Base-by-base conservation (phyloP, 495 filamentous ascomycete species). In the Penicillium herquei region DNA sequence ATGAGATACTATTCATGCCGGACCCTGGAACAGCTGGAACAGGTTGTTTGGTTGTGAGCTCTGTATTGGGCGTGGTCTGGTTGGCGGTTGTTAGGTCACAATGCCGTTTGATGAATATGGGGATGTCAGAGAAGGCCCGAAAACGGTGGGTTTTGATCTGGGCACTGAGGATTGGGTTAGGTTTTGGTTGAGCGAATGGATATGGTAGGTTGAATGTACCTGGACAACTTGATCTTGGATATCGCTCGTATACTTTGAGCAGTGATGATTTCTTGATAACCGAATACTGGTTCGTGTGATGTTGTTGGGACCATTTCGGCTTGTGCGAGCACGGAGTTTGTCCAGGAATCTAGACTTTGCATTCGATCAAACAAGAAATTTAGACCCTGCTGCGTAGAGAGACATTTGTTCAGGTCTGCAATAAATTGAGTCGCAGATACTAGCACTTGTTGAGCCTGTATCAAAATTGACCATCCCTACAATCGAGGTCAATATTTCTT, bases 101-200 rank as follows among this genome's bases (percentile, higher is more conserved):
- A 43, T 84, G 82, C 51, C 77, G 79, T 42, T 78, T 79, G 11
- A 79, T 74, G 65, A 84, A 86, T 12, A 86, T 74, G 8, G 83
- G 82, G 1, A 82, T 76, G 54, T 86, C 81, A 41, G 76, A 80
- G 63, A 86, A 86, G 34, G 83, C 83, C 59, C 76, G 71, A 57
- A 83, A 84, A 13, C 82, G 80, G 47, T 86, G 82, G 1, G 78
- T 68, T 61, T 84, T 86, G 52, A 86, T 84, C 65, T 82, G 74
- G 30, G 83, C 81, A 70, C 82, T 85, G 54, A 11, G 7, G 57
- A 52, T 18, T 51, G 8, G 12, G 32, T 14, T 46, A 4, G 18
- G 7, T 30, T 30, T 12, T 6, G 5, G 18, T 12, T 46, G 16
- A 26, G 21, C 21, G 21, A 26, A 26, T 26, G 21, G 21, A 26